These are phyloP conservation scores for Hypoxylon rubiginosum DNA, from an alignment of 2,329 filamentous ascomycete species.

Conservation along the genomic window DNA sequence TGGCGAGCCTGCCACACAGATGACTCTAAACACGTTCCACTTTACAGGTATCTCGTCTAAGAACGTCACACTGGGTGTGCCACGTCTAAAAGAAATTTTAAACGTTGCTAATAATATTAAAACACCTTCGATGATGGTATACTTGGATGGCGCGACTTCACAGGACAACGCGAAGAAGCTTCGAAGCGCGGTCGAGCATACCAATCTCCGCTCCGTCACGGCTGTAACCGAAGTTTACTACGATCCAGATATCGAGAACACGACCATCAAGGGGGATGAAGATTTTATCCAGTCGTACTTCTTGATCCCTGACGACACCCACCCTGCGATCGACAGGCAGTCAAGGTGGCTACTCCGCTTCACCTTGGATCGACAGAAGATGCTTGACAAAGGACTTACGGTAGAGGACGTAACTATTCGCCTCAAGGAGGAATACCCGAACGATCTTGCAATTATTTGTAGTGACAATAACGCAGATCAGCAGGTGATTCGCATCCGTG, in stretches of 20 bases:
- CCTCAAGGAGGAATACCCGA: constrained; percentile 90
- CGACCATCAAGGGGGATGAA: constrained; percentile 86
- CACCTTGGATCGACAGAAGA: constrained; percentile 90
- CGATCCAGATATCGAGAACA: constrained; percentile 88
- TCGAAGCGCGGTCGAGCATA: constrained; percentile 93
- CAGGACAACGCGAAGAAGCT: constrained; percentile 88
- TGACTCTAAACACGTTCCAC: constrained; percentile 99
- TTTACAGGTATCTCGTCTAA: constrained; percentile 99
- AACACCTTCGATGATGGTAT: constrained; percentile 96
- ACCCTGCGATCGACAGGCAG: constrained; percentile 75
- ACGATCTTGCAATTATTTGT: constrained; percentile 91
- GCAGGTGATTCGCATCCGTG: constrained; percentile 92
- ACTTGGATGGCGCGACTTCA: constrained; percentile 74
- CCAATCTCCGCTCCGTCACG: constrained; percentile 90
- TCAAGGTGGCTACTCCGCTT: constrained; percentile 97
- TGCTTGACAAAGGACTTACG: constrained; percentile 92
- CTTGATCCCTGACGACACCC: constrained; percentile 85
- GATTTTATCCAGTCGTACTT: constrained; percentile 99
- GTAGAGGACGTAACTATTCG: constrained; percentile 91
- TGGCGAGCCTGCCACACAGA: constrained; percentile 97
- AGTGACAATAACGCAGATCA: constrained; percentile 98
- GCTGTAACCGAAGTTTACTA: constrained; percentile 97
- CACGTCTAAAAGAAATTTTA: constrained; percentile 98
- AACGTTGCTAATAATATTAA: constrained; percentile 99
- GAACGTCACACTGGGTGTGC: constrained; percentile 99